phyloP scores from a whole-genome alignment of 129 eudicot genomes.

The Helianthus tuberosus region DNA sequence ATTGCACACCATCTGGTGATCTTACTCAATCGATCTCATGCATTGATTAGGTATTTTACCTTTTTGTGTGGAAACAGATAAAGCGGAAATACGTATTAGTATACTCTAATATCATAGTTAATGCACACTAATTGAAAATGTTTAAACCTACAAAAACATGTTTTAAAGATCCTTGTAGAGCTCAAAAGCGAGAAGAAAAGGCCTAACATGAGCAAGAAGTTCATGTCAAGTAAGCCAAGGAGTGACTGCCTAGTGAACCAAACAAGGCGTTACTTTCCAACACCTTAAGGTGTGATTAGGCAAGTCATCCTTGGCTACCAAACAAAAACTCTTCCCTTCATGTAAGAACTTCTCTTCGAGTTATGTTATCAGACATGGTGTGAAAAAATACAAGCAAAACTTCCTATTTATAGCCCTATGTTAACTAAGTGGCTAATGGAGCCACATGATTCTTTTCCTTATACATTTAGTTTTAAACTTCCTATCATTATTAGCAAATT shows the following conservation, averaged over 20 bases:
- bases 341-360: slow-evolving; percentile 31
- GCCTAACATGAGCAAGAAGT: slow-evolving; percentile 20
- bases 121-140: neutral
- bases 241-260: slow-evolving; percentile 6
- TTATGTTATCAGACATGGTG: neutral
- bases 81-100: no score
- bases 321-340: slow-evolving; percentile 25
- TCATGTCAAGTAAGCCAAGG: slow-evolving; percentile 25
- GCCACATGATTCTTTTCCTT: slow-evolving; percentile 19
- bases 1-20: no score
- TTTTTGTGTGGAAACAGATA: no score
- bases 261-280: neutral
- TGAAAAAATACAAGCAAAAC: neutral
- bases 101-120: no score
- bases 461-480: neutral
- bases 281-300: slow-evolving; percentile 1
- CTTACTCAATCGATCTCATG: no score
- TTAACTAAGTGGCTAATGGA: neutral
- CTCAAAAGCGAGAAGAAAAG: neutral
- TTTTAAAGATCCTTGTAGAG: neutral
- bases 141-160: neutral
- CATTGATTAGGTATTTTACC: no score
- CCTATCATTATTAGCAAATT: slow-evolving; percentile 12
- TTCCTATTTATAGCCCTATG: slow-evolving; percentile 19
- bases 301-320: slow-evolving; percentile 46